Evolutionary conservation across 805 yeast species (phyloP).

Genomic region (Starmerella lactis-condensi): DNA sequence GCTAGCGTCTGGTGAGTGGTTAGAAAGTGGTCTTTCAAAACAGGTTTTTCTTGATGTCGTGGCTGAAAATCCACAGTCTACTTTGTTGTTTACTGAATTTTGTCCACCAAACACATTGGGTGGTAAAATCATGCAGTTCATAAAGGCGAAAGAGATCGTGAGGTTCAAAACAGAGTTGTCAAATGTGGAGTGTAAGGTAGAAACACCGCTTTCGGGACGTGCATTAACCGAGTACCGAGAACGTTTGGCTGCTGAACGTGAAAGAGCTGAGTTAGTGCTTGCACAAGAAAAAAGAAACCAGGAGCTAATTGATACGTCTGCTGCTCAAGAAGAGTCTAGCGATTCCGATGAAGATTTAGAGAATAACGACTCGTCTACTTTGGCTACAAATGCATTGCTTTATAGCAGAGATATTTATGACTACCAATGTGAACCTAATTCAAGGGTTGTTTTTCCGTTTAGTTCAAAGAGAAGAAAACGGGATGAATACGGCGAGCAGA

Average conservation of each 20-base stretch:
- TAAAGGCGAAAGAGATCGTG: conserved; percentile 3
- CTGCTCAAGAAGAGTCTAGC: conserved; percentile 19
- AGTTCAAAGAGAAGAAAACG: conserved; percentile 37
- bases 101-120: conserved; percentile 33
- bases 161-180: conserved; percentile 7
- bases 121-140: conserved; percentile 28
- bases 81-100: conserved; percentile 58
- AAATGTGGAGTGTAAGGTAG: conserved; percentile 8
- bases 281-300: conserved; percentile 25
- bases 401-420: conserved; percentile 28
- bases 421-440: conserved; percentile 15
- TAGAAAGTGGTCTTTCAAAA: conserved; percentile 42
- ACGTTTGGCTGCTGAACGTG: conserved; percentile 14
- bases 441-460: conserved; percentile 56
- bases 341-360: conserved; percentile 22
- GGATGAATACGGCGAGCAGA: conserved; percentile 78
- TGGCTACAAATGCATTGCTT: conserved; percentile 18
- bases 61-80: conserved; percentile 46
- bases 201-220: conserved; percentile 22
- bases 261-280: conserved; percentile 15
- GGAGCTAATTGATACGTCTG: conserved; percentile 24
- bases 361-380: conserved; percentile 14
- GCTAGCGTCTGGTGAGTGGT: conserved; percentile 51
- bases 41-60: conserved; percentile 25
- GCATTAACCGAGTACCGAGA: conserved; percentile 20